Evolutionary conservation across 2,329 filamentous ascomycete species (phyloP).

Genomic region (Verticillium nubilum): DNA sequence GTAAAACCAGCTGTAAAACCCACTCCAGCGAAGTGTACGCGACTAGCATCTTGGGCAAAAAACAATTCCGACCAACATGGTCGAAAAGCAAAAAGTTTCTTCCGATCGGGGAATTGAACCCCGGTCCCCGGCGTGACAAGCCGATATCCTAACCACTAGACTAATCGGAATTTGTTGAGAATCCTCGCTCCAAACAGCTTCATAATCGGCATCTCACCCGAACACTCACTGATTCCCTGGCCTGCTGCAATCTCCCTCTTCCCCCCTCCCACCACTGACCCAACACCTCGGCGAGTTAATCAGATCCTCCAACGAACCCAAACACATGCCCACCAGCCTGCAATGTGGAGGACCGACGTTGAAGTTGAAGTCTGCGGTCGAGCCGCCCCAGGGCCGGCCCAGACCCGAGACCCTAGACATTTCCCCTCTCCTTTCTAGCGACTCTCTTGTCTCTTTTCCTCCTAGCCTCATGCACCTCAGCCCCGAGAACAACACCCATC

Average conservation of each 20-base stretch:
- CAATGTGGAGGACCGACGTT: neutral
- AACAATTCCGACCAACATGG: neutral
- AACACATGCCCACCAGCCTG: too few relatives aligned
- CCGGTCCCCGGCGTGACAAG: neutral
- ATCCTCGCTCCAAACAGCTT: accelerated
- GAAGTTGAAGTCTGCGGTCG: neutral
- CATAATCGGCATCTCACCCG: neutral
- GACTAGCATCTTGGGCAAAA: neutral
- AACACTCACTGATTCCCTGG: neutral
- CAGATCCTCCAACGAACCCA: too few relatives aligned
- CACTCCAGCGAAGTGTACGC: too few relatives aligned
- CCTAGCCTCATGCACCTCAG: neutral
- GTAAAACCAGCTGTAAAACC: too few relatives aligned
- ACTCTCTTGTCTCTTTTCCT: neutral
- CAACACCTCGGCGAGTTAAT: too few relatives aligned
- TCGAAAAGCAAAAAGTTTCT: neutral
- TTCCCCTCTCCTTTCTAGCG: neutral
- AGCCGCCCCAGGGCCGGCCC: neutral
- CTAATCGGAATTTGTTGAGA: neutral
- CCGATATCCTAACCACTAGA: neutral
- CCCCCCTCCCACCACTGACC: too few relatives aligned
- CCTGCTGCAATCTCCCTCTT: too few relatives aligned
- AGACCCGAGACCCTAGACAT: neutral
- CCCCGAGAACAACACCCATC: neutral
- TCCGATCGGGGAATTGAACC: neutral